Evolutionary conservation across 495 filamentous ascomycete species (phyloP).

Genomic region (Diplogelasinospora grovesii): DNA sequence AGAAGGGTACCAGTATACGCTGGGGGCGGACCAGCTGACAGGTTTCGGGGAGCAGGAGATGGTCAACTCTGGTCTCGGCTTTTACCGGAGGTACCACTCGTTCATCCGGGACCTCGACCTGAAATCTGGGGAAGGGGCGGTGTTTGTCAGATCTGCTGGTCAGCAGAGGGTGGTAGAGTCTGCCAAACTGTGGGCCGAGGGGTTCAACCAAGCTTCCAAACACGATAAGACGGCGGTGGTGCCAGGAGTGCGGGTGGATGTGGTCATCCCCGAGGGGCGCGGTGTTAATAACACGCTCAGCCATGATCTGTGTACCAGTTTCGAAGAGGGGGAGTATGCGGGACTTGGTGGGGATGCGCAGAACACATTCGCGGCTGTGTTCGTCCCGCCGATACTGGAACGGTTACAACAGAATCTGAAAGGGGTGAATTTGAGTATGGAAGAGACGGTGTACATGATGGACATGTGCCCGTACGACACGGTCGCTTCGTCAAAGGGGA

Average conservation of each 20-base stretch:
- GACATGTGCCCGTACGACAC: conserved; percentile 81
- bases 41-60: conserved; percentile 65
- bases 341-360: conserved; percentile 45
- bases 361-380: conserved; percentile 45
- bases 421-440: conserved; percentile 49
- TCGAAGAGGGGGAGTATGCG: conserved; percentile 44
- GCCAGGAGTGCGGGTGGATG: too few species aligned
- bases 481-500: conserved; percentile 33
- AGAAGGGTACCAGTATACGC: conserved; percentile 58
- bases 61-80: conserved; percentile 64
- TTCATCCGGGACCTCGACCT: conserved; percentile 46
- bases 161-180: conserved; percentile 68
- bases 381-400: conserved; percentile 53
- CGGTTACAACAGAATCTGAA: conserved; percentile 58
- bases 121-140: too few species aligned
- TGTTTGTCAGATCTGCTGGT: conserved; percentile 67
- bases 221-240: too few species aligned
- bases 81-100: conserved; percentile 60
- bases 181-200: conserved; percentile 63
- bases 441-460: conserved; percentile 60
- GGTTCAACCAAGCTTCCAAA: conserved; percentile 61
- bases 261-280: conserved; percentile 57
- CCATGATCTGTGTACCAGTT: conserved; percentile 60
- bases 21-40: conserved; percentile 72
- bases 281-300: conserved; percentile 72